Percentiles rank a stretch among this genome's conserved stretches.
Evolutionary conservation across 164 flowering plant species (phyloP).

Genomic region (Akebia trifoliata): DNA sequence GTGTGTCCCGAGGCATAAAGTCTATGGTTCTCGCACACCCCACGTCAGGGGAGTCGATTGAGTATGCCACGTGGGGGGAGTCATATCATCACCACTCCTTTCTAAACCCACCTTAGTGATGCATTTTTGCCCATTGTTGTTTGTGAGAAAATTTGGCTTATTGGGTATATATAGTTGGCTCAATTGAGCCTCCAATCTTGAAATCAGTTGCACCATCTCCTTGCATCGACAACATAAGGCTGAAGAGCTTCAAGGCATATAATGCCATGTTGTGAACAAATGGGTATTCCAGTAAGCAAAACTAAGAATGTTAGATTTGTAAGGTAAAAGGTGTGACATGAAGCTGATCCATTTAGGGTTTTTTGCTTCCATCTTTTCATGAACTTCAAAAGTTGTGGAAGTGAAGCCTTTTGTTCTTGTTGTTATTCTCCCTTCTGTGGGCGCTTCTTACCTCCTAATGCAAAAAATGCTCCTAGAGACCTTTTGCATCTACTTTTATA

Average conservation of each 20-base stretch:
- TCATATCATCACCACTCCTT: too few species aligned
- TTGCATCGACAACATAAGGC: slow-evolving; percentile 31
- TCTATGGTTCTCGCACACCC: too few species aligned
- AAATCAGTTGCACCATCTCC: slow-evolving; percentile 41
- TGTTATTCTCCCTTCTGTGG: slow-evolving; percentile 18
- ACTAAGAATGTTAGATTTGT: background rate
- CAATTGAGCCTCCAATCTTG: slow-evolving; percentile 48
- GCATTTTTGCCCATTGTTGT: slow-evolving; percentile 75
- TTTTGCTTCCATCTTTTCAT: slow-evolving; percentile 36
- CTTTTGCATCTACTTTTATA: slow-evolving; percentile 15
- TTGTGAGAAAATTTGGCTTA: slow-evolving; percentile 21
- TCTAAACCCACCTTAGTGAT: too few species aligned
- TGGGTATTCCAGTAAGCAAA: too few species aligned
- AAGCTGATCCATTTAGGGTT: slow-evolving; percentile 15
- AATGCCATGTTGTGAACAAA: too few species aligned
- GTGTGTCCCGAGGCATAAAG: too few species aligned
- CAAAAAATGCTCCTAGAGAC: slow-evolving; percentile 40
- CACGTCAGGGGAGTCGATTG: too few species aligned
- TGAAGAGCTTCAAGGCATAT: slow-evolving; percentile 28
- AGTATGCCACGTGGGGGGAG: too few species aligned
- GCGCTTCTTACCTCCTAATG: slow-evolving; percentile 37
- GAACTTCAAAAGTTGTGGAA: slow-evolving; percentile 34
- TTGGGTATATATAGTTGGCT: slow-evolving; percentile 57
- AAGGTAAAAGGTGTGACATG: slow-evolving; percentile 9
- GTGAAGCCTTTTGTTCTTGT: slow-evolving; percentile 41